phyloP scores from a whole-genome alignment of 2,329 filamentous ascomycete species.

The Hypoxylon sp. region DNA sequence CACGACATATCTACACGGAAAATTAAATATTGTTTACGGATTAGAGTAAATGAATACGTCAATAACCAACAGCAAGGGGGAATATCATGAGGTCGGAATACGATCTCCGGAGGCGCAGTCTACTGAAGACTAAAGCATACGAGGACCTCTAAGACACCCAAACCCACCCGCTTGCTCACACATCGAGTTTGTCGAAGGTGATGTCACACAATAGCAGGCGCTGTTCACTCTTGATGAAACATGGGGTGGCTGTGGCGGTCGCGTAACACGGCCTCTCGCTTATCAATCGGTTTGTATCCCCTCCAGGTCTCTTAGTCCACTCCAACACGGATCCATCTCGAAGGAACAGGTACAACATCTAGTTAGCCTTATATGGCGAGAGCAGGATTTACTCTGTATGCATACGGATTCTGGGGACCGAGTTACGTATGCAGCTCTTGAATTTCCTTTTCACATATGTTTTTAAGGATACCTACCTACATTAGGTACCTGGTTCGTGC shows the following conservation, averaged over 20 bases:
- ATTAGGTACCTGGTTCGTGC: no score
- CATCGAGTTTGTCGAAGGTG: background rate
- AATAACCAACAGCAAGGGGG: background rate
- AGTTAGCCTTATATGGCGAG: background rate
- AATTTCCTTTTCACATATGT: no score
- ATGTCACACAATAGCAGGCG: constrained; percentile 8
- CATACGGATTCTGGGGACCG: no score
- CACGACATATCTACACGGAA: background rate
- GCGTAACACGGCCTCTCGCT: constrained; percentile 7
- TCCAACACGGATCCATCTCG: background rate
- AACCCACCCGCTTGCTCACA: background rate
- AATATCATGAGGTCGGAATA: constrained; percentile 5
- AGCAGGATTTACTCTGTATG: background rate
- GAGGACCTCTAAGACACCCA: background rate
- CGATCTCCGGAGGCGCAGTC: constrained; percentile 21
- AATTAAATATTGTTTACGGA: constrained; percentile 9
- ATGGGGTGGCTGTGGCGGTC: constrained; percentile 10
- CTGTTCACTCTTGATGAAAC: constrained; percentile 17
- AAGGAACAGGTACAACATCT: background rate
- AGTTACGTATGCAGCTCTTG: no score
- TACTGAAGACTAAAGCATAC: background rate
- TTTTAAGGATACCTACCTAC: no score
- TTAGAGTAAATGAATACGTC: background rate
- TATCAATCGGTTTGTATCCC: constrained; percentile 5
- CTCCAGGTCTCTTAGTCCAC: no score